These are phyloP conservation scores for Ramaria sp. DNA, from an alignment of 768 basidiomycete genomes.

Conservation along the genomic window DNA sequence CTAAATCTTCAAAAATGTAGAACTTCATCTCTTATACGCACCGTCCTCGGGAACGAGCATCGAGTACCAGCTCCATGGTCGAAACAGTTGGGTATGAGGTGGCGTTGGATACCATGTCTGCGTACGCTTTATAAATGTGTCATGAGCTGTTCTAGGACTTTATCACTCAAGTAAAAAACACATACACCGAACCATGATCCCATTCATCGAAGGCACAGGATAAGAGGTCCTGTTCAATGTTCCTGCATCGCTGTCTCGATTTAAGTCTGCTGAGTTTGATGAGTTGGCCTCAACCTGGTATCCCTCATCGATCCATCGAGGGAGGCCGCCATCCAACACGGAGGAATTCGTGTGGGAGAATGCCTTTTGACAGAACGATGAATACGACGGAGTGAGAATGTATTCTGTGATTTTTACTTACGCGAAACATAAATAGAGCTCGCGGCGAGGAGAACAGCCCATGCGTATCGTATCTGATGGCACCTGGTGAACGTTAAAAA, in stretches of 20 bases:
- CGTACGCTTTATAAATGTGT: neutral
- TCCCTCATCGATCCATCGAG: slow-evolving; percentile 65
- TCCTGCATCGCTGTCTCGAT: slow-evolving; percentile 10
- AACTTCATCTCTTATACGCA: slow-evolving; percentile 21
- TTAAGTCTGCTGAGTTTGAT: slow-evolving; percentile 6
- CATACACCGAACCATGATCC: slow-evolving; percentile 44
- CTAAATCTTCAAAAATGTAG: neutral
- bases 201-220: slow-evolving; percentile 41
- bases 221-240: slow-evolving; percentile 29
- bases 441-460: slow-evolving; percentile 91
- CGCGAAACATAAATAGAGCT: slow-evolving; percentile 87
- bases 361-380: slow-evolving; percentile 22
- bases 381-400: neutral
- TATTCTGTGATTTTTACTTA: slow-evolving; percentile 4
- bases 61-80: slow-evolving; percentile 62
- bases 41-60: slow-evolving; percentile 82
- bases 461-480: slow-evolving; percentile 70
- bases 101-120: slow-evolving; percentile 66
- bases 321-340: slow-evolving; percentile 88
- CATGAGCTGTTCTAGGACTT: neutral
- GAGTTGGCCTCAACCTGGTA: slow-evolving; percentile 36
- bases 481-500: slow-evolving; percentile 1
- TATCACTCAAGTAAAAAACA: neutral
- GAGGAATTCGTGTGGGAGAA: slow-evolving; percentile 84
- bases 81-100: slow-evolving; percentile 30